Evolutionary conservation across 2,329 filamentous ascomycete species (phyloP).

Genomic region (Colletotrichum lentis): DNA sequence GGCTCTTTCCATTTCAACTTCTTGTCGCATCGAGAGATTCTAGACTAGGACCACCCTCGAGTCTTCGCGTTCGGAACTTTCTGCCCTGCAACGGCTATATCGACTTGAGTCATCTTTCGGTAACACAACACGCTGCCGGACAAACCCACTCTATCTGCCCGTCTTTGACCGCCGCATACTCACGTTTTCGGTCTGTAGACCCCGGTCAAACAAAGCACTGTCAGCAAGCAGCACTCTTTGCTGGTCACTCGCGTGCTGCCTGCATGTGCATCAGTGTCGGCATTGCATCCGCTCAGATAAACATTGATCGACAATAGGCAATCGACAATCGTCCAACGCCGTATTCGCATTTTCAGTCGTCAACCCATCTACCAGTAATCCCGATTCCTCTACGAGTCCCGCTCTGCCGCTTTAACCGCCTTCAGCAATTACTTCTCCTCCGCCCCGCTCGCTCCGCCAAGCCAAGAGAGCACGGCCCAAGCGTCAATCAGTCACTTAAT

Average conservation of each 20-base stretch:
- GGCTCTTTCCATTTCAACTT: not conserved
- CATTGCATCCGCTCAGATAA: constrained; percentile 18
- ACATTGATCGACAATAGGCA: constrained; percentile 30
- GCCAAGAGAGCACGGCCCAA: constrained; percentile 19
- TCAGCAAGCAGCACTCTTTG: constrained; percentile 4
- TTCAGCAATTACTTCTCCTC: constrained; percentile 13
- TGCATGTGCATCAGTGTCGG: not conserved
- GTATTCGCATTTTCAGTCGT: not conserved
- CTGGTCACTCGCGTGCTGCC: constrained; percentile 1
- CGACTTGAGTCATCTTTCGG: constrained; percentile 5
- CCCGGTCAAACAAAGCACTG: constrained; percentile 32
- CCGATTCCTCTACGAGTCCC: constrained; percentile 16
- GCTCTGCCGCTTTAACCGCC: constrained; percentile 31
- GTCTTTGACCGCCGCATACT: constrained; percentile 24
- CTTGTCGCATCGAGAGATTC: constrained; percentile 27
- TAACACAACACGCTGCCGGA: constrained; percentile 29
- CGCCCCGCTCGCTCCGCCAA: constrained; percentile 12
- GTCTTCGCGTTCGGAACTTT: not conserved
- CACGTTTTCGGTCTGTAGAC: constrained; percentile 32
- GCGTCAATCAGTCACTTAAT: constrained; percentile 30
- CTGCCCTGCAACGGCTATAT: constrained; percentile 4
- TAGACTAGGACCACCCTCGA: constrained; percentile 15
- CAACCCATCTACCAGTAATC: not conserved
- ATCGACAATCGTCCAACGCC: constrained; percentile 33
- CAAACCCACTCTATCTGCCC: constrained; percentile 20